phyloP scores from a whole-genome alignment of 202 grass and related monocot genomes.

The Eragrostis tef region DNA sequence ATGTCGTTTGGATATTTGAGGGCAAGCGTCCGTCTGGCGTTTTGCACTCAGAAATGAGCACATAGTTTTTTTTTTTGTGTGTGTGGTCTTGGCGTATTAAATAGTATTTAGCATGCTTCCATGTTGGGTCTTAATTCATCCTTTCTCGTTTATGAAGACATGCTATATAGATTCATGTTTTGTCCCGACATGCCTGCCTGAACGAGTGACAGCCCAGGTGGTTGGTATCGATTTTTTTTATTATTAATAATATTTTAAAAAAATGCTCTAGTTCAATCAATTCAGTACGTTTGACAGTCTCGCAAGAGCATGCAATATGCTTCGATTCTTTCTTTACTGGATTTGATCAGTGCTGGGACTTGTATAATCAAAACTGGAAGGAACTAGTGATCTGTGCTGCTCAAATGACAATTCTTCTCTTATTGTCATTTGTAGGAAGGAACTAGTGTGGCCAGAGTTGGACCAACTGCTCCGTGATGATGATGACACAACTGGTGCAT shows the following conservation, averaged over 20 bases:
- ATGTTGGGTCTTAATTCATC: too few relatives aligned
- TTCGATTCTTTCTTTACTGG: slow-evolving; percentile 4
- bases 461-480: slow-evolving; percentile 74
- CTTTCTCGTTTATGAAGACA: too few relatives aligned
- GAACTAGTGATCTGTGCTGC: too few relatives aligned
- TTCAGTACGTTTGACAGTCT: slow-evolving; percentile 4
- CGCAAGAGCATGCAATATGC: slow-evolving; percentile 3
- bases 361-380: not conserved
- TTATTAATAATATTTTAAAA: too few relatives aligned
- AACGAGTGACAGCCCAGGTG: not conserved
- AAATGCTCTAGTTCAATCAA: slow-evolving; percentile 1
- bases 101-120: too few relatives aligned
- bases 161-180: too few relatives aligned
- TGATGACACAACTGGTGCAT: slow-evolving; percentile 66
- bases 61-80: too few relatives aligned
- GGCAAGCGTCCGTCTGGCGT: too few relatives aligned
- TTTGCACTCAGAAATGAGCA: too few relatives aligned
- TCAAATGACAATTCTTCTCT: slow-evolving; percentile 1
- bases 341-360: not conserved
- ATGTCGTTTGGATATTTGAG: too few relatives aligned
- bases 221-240: not conserved
- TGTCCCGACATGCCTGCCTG: too few relatives aligned
- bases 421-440: slow-evolving; percentile 66
- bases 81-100: too few relatives aligned
- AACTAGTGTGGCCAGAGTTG: slow-evolving; percentile 81